Base-by-base conservation (phyloP, 495 filamentous ascomycete genomes). In the Bacidia rubella region DNA sequence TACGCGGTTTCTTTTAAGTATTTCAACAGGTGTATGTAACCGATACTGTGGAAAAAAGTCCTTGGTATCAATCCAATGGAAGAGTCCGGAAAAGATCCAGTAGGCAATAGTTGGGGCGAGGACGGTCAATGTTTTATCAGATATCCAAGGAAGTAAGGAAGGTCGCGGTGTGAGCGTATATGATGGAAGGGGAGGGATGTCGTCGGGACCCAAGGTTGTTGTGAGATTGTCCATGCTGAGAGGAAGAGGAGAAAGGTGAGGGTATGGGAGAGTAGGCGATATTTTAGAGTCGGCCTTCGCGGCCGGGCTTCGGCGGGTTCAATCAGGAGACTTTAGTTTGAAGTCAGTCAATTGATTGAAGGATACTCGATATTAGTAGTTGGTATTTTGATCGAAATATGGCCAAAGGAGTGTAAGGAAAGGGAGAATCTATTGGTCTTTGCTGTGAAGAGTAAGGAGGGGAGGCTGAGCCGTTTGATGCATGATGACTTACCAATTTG, bases 21-120 rank as follows among this genome's bases (percentile, higher is more conserved):
- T 78, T 64, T 90, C 85, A 49, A 80, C 85, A 22, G 85, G 85
- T 3, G 85, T 90, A 70, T 90, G 85, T 54, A 90, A 66, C 54
- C 86, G 76, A 66, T 88, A 87, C 54, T 85, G 77, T 27, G 85
- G 77, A 59, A 88, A 85, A 35, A 87, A 72, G 65, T 89, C 84
- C 62, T 74, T 77, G 26, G 75, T 64, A 67, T 92, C 86, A 60
- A 90, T 76, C 56, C 78, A 57, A 66, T 92, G 85, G 66, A 87
- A 92, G 61, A 86, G 64, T 59, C 81, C 62, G 15, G 86, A 90
- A 15, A 87, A 60, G 21, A 66, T 63, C 86, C 86, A 92, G 70
- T 92, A 92, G 39, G 80, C 82, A 55, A 80, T 61, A 46, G 87
- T 74, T 15, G 83, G 84, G 12, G 79, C 66, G 38, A 81, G 58